Evolutionary conservation across 257 asterid species (phyloP).

Genomic region (Petunia secreta): DNA sequence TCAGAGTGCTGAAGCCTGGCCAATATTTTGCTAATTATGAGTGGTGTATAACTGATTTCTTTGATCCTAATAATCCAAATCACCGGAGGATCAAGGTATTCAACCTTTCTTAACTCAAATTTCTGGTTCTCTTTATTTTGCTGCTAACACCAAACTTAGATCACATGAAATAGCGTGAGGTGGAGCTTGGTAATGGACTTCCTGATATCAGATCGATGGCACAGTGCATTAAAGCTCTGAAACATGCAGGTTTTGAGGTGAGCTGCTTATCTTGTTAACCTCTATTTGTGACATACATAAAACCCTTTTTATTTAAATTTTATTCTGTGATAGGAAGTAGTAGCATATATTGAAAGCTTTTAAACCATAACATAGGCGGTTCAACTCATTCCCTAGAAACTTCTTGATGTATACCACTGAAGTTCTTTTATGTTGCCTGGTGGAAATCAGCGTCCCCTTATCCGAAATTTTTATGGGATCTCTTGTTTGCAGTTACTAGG

Average conservation of each 20-base stretch:
- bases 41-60: constrained; percentile 28
- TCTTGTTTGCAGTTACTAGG: not conserved
- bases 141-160: not conserved
- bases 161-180: constrained; percentile 17
- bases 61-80: constrained; percentile 6
- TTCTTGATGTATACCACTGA: not conserved
- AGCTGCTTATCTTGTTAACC: not conserved
- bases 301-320: not conserved
- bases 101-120: not conserved
- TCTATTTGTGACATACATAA: not conserved
- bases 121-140: not conserved
- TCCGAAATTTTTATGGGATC: not conserved
- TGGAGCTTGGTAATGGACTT: constrained; percentile 33
- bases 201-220: constrained; percentile 31
- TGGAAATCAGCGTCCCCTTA: not conserved
- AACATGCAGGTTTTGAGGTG: constrained; percentile 31
- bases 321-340: not conserved
- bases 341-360: not conserved
- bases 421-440: not conserved
- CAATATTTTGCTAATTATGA: constrained; percentile 23
- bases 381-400: not conserved
- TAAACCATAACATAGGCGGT: not conserved
- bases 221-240: constrained; percentile 24
- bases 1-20: constrained; percentile 28
- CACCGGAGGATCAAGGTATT: constrained; percentile 26